Percentiles rank a stretch among this genome's conserved stretches.
Conservation (phyloP, 176 grass and related monocot species). For the sorghum (Sorghum bicolor) region Sorghum_bicolor_NCBIv3 NC_012878.2:7968001-7968500, state of each 20-base stretch:
- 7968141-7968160: conserved; percentile 8
- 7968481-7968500: conserved; percentile 92
- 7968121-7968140: conserved; percentile 66
- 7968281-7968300: conserved; percentile 70
- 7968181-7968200: conserved; percentile 13
- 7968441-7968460: conserved; percentile 92
- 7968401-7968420: conserved; percentile 36
- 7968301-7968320: conserved; percentile 61
- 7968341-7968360: conserved; percentile 83
- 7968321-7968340: conserved; percentile 97
- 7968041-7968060: conserved; percentile 83
- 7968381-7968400: background rate
- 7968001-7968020: conserved; percentile 79
- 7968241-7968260: conserved; percentile 99
- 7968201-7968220: conserved; percentile 27
- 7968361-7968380: conserved; percentile 22
- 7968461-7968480: conserved; percentile 97
- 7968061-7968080: conserved; percentile 88
- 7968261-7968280: conserved; percentile 96
- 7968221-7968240: conserved; percentile 91
- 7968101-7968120: conserved; percentile 98
- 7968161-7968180: conserved; percentile 13
- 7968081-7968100: conserved; percentile 97
- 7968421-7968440: conserved; percentile 56
- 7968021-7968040: conserved; percentile 64